phyloP scores from a whole-genome alignment of 495 filamentous ascomycete genomes.

The Penicillium pulvis region DNA sequence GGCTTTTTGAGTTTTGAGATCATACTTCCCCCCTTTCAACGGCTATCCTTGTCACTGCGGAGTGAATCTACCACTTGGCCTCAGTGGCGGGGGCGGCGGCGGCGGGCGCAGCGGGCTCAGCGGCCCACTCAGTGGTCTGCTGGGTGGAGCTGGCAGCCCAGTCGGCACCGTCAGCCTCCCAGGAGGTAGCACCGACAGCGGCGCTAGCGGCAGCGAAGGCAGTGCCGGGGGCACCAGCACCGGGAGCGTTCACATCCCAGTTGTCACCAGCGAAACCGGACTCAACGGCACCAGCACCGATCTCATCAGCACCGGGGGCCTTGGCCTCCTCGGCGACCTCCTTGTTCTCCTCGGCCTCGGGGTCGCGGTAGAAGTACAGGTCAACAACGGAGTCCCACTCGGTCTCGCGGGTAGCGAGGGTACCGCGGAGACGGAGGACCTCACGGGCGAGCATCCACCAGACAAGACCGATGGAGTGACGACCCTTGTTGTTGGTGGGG shows the following conservation, averaged over 20 bases:
- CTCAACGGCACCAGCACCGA: constrained; percentile 76
- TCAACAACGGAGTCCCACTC: constrained; percentile 99
- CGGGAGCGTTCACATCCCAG: constrained; percentile 59
- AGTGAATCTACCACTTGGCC: constrained; percentile 64
- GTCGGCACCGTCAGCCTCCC: constrained; percentile 78
- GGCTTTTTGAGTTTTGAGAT: constrained; percentile 25
- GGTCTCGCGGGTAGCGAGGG: constrained; percentile 87
- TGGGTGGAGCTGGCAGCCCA: constrained; percentile 67
- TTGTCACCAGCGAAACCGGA: constrained; percentile 70
- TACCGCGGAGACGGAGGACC: constrained; percentile 97
- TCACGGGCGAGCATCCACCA: constrained; percentile 99
- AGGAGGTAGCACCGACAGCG: constrained; percentile 65
- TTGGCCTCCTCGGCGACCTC: constrained; percentile 71
- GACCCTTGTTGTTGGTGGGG: constrained; percentile 99
- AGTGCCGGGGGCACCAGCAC: constrained; percentile 58
- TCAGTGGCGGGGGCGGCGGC: constrained; percentile 39
- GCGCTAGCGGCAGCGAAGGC: constrained; percentile 63
- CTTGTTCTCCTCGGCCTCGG: constrained; percentile 97
- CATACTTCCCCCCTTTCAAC: constrained; percentile 33
- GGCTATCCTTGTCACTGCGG: constrained; percentile 33
- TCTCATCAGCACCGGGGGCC: constrained; percentile 80
- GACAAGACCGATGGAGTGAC: constrained; percentile 95
- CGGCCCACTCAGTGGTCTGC: constrained; percentile 68
- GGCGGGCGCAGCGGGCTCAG: constrained; percentile 53
- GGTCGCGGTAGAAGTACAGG: constrained; percentile 99